Evolutionary conservation across 139 green algal species (phyloP).

Genomic region (Coelastrella sp.): DNA sequence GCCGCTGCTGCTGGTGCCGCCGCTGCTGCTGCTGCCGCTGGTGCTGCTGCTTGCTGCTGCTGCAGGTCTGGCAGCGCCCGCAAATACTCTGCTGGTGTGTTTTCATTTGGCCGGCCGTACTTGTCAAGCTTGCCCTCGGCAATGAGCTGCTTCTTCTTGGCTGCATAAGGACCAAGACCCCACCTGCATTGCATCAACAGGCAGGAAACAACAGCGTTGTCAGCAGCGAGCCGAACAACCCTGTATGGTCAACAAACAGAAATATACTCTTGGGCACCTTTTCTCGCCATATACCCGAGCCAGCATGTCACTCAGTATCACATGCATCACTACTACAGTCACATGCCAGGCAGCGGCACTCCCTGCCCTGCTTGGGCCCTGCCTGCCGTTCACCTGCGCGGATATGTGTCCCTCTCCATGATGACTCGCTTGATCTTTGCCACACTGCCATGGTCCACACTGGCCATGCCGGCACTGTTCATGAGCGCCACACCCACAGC

Average conservation of each 20-base stretch:
- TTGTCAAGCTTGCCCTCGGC: constrained; percentile 97
- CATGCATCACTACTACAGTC: no score
- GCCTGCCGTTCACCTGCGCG: constrained; percentile 68
- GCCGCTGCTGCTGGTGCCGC: constrained; percentile 33
- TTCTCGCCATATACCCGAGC: no score
- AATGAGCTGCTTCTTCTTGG: constrained; percentile 98
- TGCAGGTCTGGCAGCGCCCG: constrained; percentile 75
- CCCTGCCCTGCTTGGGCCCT: no score
- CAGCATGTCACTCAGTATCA: no score
- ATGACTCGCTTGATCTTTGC: constrained; percentile 98
- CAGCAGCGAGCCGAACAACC: no score
- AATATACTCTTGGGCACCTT: no score
- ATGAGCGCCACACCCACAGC: constrained; percentile 97
- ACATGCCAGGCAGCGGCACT: no score
- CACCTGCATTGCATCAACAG: constrained; percentile 60
- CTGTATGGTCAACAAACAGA: no score
- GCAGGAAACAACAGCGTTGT: not conserved
- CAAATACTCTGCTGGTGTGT: constrained; percentile 94
- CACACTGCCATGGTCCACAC: constrained; percentile 94
- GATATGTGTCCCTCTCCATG: constrained; percentile 99
- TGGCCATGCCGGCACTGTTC: constrained; percentile 96
- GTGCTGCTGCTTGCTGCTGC: not conserved
- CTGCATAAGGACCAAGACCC: constrained; percentile 94
- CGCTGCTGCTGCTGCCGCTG: constrained; percentile 38
- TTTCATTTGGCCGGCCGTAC: constrained; percentile 94